Conservation (phyloP, 2,329 filamentous ascomycete species). For the Calonectria naviculata region DNA sequence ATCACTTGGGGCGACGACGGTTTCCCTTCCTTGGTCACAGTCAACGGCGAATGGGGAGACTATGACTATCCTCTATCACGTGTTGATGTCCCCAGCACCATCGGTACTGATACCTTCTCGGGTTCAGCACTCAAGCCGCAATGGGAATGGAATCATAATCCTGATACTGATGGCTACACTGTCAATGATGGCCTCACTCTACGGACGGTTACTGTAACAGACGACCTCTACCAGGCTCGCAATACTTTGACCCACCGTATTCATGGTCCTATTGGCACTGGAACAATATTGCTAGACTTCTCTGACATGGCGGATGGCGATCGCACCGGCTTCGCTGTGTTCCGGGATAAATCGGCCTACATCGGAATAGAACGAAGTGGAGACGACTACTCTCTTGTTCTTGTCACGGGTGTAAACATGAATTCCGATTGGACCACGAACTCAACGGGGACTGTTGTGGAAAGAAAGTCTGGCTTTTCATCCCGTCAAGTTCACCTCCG, state of each 20-base stretch:
- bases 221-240: slow-evolving; percentile 59
- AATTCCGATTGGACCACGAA: background rate
- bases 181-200: slow-evolving; percentile 59
- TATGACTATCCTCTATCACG: slow-evolving; percentile 51
- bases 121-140: slow-evolving; percentile 53
- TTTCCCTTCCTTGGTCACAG: slow-evolving; percentile 57
- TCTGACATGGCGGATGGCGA: slow-evolving; percentile 62
- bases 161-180: slow-evolving; percentile 58
- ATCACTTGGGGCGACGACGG: slow-evolving; percentile 63
- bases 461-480: background rate
- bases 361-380: slow-evolving; percentile 54
- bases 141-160: slow-evolving; percentile 75
- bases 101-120: slow-evolving; percentile 55
- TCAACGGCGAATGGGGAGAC: slow-evolving; percentile 58
- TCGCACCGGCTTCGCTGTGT: slow-evolving; percentile 60
- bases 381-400: background rate
- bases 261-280: slow-evolving; percentile 55
- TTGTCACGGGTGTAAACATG: background rate
- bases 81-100: slow-evolving; percentile 22
- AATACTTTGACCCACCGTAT: slow-evolving; percentile 62
- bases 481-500: background rate
- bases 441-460: background rate
- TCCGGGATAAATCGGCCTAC: slow-evolving; percentile 64
- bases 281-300: slow-evolving; percentile 62
- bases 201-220: slow-evolving; percentile 61